A percentile compares a stretch with the other conserved stretches of the same genome.
phyloP scores from a whole-genome alignment of 306 rosid genomes.

The Cicer cuneatum region DNA sequence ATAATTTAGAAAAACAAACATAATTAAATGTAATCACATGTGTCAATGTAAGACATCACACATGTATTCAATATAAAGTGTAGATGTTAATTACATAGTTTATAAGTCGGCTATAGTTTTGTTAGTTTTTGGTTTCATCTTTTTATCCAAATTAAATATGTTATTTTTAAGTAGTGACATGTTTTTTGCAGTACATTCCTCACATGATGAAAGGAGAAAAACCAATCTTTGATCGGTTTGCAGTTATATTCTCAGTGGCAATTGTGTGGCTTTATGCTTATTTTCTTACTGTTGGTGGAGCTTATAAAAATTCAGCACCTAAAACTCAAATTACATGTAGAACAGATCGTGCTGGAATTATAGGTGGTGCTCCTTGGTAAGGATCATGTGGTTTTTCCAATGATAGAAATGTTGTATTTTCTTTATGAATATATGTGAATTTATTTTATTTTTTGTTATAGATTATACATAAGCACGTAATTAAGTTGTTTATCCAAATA shows the following conservation, averaged over 20 bases:
- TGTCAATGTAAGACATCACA: too few relatives aligned
- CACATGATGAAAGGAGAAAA: constrained; percentile 52
- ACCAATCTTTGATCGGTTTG: constrained; percentile 46
- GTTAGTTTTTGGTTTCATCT: background rate
- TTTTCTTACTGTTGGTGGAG: constrained; percentile 52
- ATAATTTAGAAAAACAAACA: too few relatives aligned
- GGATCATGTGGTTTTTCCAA: constrained; percentile 17
- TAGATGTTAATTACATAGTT: too few relatives aligned
- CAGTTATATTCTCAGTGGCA: constrained; percentile 47
- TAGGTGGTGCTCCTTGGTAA: constrained; percentile 77
- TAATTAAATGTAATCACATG: too few relatives aligned
- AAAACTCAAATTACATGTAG: constrained; percentile 51
- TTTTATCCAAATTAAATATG: background rate
- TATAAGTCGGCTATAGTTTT: background rate
- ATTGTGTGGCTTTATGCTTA: constrained; percentile 53
- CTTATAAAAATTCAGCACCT: constrained; percentile 48
- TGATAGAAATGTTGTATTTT: constrained; percentile 5
- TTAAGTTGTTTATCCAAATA: background rate
- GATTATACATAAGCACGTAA: too few relatives aligned
- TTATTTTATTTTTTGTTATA: too few relatives aligned
- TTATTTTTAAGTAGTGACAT: background rate
- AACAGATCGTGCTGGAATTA: constrained; percentile 50
- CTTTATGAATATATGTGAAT: background rate
- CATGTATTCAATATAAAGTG: too few relatives aligned
- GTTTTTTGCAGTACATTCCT: constrained; percentile 47